Evolutionary conservation across 2,329 filamentous ascomycete genomes (phyloP).

Genomic region (Nothomitra cinnamomea): DNA sequence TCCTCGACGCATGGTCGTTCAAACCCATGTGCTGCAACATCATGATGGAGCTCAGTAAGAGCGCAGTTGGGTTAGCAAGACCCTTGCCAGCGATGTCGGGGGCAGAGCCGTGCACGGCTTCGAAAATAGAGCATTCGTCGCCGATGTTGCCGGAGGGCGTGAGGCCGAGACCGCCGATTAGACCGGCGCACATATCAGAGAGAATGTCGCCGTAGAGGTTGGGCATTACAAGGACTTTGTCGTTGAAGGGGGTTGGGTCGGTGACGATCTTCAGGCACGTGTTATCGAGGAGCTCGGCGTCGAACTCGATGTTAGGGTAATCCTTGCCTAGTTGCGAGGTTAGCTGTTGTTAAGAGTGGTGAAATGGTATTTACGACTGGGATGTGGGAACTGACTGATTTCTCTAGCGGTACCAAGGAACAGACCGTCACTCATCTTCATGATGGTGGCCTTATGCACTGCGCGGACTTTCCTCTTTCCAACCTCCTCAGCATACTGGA

Average conservation of each 20-base stretch:
- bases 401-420: constrained; percentile 79
- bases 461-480: constrained; percentile 94
- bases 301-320: constrained; percentile 90
- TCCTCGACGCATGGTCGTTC: constrained; percentile 63
- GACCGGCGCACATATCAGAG: constrained; percentile 96
- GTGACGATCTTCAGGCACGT: constrained; percentile 98
- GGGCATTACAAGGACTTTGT: constrained; percentile 95
- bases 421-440: constrained; percentile 99
- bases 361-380: too few species aligned
- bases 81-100: constrained; percentile 93
- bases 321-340: constrained; percentile 43
- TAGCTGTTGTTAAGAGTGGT: neutral
- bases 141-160: constrained; percentile 98
- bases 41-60: constrained; percentile 94
- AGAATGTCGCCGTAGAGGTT: constrained; percentile 99
- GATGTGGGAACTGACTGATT: constrained; percentile 33
- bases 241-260: constrained; percentile 91
- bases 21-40: constrained; percentile 99
- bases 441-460: constrained; percentile 99
- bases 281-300: constrained; percentile 96
- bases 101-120: constrained; percentile 94
- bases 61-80: constrained; percentile 91
- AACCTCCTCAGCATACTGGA: constrained; percentile 90
- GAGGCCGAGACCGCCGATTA: constrained; percentile 92
- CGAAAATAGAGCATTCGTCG: constrained; percentile 98